These are phyloP conservation scores for Diddensiella transvaalensis DNA, from an alignment of 805 yeast genomes.

Conservation along the genomic window DNA sequence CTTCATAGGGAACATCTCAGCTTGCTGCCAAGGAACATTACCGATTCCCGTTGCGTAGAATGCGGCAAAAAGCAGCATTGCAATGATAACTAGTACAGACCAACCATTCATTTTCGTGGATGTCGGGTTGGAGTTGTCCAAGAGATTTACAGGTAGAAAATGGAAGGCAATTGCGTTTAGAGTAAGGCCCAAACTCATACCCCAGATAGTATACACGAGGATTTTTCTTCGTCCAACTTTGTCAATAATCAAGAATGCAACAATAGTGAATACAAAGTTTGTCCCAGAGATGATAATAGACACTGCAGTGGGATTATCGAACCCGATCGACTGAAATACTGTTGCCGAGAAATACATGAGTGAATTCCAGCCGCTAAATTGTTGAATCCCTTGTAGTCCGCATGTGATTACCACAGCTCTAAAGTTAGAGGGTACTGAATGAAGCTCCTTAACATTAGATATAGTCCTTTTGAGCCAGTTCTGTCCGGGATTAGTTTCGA, in stretches of 20 bases:
- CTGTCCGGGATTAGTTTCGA: constrained; percentile 19
- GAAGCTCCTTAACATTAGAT: constrained; percentile 31
- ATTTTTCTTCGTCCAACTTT: constrained; percentile 83
- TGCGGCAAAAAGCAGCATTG: constrained; percentile 85
- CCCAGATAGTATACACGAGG: constrained; percentile 74
- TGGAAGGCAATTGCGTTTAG: constrained; percentile 91
- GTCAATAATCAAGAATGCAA: constrained; percentile 86
- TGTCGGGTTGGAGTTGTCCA: constrained; percentile 40
- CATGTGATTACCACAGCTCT: constrained; percentile 89
- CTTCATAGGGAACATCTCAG: constrained; percentile 88
- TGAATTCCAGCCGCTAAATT: constrained; percentile 94
- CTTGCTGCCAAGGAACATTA: constrained; percentile 97
- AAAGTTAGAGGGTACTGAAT: constrained; percentile 52
- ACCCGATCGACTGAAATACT: constrained; percentile 87
- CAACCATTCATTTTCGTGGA: constrained; percentile 53
- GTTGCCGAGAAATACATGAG: constrained; percentile 94
- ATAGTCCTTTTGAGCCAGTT: constrained; percentile 26
- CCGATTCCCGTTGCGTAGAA: constrained; percentile 94
- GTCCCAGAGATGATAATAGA: constrained; percentile 93
- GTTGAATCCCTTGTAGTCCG: constrained; percentile 94
- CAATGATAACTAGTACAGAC: constrained; percentile 82
- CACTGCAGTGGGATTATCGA: constrained; percentile 86
- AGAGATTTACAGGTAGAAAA: constrained; percentile 62
- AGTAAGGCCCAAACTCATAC: constrained; percentile 73
- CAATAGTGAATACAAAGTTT: constrained; percentile 79